A percentile compares a stretch with the other conserved stretches of the same genome.
Conservation (phyloP, 1,139 yeast genomes). For the Barnettozyma hawaiiensis region DNA sequence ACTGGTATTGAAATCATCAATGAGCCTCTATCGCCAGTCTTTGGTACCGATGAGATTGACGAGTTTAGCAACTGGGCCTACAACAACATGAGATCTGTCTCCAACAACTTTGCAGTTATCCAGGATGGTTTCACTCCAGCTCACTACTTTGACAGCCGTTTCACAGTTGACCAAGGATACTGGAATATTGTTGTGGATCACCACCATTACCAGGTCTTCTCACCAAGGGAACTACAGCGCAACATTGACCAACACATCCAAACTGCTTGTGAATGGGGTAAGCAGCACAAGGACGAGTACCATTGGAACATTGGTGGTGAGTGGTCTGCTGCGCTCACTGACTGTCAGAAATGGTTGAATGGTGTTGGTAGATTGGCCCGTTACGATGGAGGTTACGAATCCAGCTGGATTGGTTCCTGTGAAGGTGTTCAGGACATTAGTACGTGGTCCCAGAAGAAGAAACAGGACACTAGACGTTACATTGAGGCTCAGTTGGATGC, state of each 20-base stretch:
- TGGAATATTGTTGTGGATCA: constrained; percentile 80
- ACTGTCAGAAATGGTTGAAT: constrained; percentile 87
- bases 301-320: constrained; percentile 85
- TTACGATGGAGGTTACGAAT: constrained; percentile 53
- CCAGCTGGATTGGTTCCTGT: constrained; percentile 52
- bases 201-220: constrained; percentile 88
- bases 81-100: constrained; percentile 29
- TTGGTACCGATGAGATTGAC: constrained; percentile 55
- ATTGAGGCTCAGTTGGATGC: constrained; percentile 91
- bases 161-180: constrained; percentile 30
- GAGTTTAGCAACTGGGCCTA: constrained; percentile 43
- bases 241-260: constrained; percentile 55
- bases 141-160: constrained; percentile 60
- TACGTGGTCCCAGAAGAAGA: constrained; percentile 58
- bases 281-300: constrained; percentile 42
- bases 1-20: constrained; percentile 81
- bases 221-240: constrained; percentile 51
- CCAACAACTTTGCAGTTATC: constrained; percentile 31
- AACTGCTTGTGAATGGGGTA: constrained; percentile 61
- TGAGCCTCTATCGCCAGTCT: constrained; percentile 59
- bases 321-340: constrained; percentile 92
- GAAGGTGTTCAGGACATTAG: constrained; percentile 46
- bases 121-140: constrained; percentile 54
- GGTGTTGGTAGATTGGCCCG: constrained; percentile 90
- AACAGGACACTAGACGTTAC: constrained; percentile 55